Evolutionary conservation across 768 basidiomycete genomes (phyloP), one percentile per base, ranked within the genome.

Genomic region (Nevesoporus exiguus): DNA sequence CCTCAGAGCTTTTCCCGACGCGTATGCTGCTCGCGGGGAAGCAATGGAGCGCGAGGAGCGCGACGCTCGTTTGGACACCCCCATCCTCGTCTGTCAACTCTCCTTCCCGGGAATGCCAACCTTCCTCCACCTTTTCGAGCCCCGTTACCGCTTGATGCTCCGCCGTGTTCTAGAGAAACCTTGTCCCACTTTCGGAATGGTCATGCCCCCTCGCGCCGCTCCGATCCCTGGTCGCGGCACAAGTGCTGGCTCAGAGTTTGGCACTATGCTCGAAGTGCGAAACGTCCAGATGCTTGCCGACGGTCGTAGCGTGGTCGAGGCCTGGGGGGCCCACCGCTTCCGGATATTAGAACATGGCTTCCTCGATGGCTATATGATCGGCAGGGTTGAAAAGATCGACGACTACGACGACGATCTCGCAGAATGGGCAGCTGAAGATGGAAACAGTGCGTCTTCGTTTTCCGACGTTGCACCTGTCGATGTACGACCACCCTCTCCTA

Each of bases 121-220:
- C 44, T 77, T 88, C 51, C 76, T 98, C 15, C 94, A 97, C 70
- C 86, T 98, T 65, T 98, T 92, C 67, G 96, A 98, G 69, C 96
- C 96, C 0, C 80, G 90, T 62, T 95, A 98, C 69, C 87, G 96
- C 7, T 79, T 98, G 47, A 98, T 98, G 96, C 86, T 98, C 50
- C 88, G 96, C 22, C 85, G 96, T n/a, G 93, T 90, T 67, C 85
- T 98, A 53, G 86, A 92, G 62, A 83, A 80, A 15, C 76, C 81
- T 5, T 74, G 74, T 40, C 90, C 90, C n/a, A 77, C 78, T 22
- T 97, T 98, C 70, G 96, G 96, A 34, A 98, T 98, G 91, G 81
- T 97, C 64, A 85, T 96, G 74, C 85, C 90, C 14, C 76, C 80
- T 21, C 66, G 73, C 22, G 71, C 75, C 1, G 66, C 72, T 3